A percentile compares a stretch with the other conserved stretches of the same genome.
Conservation (phyloP, 305 asterid species). For the Plantago coronopus region DNA sequence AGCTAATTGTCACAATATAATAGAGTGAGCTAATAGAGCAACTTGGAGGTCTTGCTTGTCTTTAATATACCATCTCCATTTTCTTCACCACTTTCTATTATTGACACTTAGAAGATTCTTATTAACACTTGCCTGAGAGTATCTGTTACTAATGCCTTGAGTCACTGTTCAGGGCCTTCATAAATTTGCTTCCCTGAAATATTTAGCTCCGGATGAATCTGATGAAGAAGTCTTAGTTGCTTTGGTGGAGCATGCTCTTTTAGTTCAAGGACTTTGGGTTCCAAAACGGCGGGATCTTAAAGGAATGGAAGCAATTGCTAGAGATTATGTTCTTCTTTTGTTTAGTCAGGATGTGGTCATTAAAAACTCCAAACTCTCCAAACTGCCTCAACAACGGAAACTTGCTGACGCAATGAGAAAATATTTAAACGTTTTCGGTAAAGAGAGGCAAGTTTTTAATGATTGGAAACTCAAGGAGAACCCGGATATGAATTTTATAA, state of each 20-base stretch:
- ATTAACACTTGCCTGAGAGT: background rate
- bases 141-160: slow-evolving; percentile 11
- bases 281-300: slow-evolving; percentile 39
- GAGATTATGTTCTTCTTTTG: slow-evolving; percentile 60
- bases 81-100: no score
- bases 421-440: slow-evolving; percentile 50
- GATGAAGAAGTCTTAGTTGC: slow-evolving; percentile 55
- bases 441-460: slow-evolving; percentile 35
- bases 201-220: slow-evolving; percentile 63
- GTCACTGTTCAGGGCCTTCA: slow-evolving; percentile 63
- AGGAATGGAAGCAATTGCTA: slow-evolving; percentile 40
- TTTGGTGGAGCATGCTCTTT: slow-evolving; percentile 54
- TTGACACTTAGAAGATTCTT: no score
- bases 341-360: slow-evolving; percentile 52
- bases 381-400: slow-evolving; percentile 24
- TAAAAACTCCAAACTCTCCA: slow-evolving; percentile 24
- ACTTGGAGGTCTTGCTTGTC: no score
- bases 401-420: slow-evolving; percentile 37
- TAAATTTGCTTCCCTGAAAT: slow-evolving; percentile 63
- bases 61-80: no score
- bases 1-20: no score
- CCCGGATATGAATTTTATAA: slow-evolving; percentile 60
- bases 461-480: slow-evolving; percentile 81
- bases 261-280: slow-evolving; percentile 94
- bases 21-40: no score